Evolutionary conservation across 805 yeast species (phyloP).

Genomic region (Cyberlindnera maclurae): DNA sequence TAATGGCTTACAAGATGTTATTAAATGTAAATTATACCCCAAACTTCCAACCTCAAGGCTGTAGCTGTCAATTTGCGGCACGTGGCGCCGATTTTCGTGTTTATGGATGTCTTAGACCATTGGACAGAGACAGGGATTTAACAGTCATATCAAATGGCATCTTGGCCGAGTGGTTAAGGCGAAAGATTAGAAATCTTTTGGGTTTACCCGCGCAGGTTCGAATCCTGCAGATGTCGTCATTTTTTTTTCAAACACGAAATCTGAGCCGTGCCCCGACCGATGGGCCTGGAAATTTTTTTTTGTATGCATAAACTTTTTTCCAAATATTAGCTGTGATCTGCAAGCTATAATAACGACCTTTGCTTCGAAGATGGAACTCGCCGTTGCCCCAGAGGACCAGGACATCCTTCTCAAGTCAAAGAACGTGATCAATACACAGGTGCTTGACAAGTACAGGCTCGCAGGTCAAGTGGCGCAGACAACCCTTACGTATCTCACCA

Average conservation of each 20-base stretch:
- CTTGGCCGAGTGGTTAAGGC: conserved; percentile 66
- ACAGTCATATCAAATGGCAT: conserved; percentile 24
- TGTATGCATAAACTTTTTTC: conserved; percentile 7
- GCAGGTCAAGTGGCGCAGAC: conserved; percentile 91
- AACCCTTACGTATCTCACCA: conserved; percentile 56
- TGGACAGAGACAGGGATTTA: no score
- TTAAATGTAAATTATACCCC: neutral
- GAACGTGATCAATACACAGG: conserved; percentile 54
- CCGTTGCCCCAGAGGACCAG: conserved; percentile 68
- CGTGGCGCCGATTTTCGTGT: no score
- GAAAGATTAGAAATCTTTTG: conserved; percentile 56
- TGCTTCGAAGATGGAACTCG: conserved; percentile 50
- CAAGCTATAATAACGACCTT: no score
- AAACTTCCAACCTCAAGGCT: no score
- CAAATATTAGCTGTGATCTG: no score
- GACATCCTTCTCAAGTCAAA: conserved; percentile 65
- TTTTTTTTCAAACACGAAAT: conserved; percentile 22
- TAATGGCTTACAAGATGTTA: conserved; percentile 18
- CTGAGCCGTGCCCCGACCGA: conserved; percentile 4
- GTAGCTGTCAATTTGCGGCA: no score
- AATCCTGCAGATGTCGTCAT: conserved; percentile 66
- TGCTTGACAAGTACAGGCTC: conserved; percentile 74
- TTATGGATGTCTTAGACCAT: no score
- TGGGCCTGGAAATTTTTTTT: conserved; percentile 9
- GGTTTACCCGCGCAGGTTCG: conserved; percentile 62